Percentiles rank a stretch among this genome's conserved stretches.
Evolutionary conservation across 257 asterid species (phyloP).

Genomic region (Vinca minor): DNA sequence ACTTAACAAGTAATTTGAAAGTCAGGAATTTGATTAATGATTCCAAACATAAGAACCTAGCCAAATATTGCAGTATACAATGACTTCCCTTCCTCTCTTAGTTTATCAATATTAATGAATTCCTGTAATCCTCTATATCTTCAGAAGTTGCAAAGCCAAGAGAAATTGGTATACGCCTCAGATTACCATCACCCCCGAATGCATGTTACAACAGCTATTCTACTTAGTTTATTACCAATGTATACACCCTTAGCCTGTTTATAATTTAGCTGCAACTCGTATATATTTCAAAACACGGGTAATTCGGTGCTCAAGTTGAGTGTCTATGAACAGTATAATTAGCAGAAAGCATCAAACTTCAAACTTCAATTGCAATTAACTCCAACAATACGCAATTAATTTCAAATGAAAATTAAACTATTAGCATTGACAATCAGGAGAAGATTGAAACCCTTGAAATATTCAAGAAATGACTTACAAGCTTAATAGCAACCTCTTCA

Average conservation of each 20-base stretch:
- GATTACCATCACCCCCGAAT: not conserved
- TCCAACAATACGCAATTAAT: too few relatives aligned
- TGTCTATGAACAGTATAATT: not conserved
- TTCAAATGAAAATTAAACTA: not conserved
- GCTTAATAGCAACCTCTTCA: conserved; percentile 88
- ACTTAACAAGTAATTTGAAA: not conserved
- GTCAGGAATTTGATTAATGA: not conserved
- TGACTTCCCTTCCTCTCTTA: not conserved
- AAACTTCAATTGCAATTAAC: not conserved
- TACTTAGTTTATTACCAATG: not conserved
- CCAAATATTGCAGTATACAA: not conserved
- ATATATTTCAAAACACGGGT: not conserved
- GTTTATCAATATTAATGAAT: not conserved
- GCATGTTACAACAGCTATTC: not conserved
- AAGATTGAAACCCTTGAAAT: too few relatives aligned
- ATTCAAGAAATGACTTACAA: conserved; percentile 60
- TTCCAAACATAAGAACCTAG: not conserved
- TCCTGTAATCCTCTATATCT: too few relatives aligned
- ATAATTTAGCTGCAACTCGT: not conserved
- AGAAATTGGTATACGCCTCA: not conserved
- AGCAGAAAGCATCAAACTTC: not conserved
- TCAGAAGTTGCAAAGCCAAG: not conserved
- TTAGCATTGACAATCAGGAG: too few relatives aligned
- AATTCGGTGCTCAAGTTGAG: not conserved
- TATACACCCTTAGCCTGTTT: too few relatives aligned